Conservation (phyloP, 1,284 basidiomycete genomes). For the Malassezia arunalokei region DNA sequence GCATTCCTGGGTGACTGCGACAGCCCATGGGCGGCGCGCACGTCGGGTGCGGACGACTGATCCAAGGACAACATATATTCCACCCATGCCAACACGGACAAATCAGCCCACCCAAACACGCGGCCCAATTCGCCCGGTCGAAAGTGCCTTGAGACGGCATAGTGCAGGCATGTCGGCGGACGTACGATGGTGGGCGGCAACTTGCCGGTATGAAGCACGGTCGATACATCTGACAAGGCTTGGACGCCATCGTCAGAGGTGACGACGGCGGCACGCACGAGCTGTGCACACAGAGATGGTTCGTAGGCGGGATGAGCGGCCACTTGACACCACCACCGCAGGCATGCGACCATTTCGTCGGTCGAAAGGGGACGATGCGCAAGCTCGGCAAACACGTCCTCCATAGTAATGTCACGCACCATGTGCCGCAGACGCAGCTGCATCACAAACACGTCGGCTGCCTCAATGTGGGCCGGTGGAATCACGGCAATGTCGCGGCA, state of each 20-base stretch:
- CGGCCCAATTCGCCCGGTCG: conserved; percentile 33
- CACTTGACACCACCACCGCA: conserved; percentile 76
- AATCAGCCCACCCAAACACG: conserved; percentile 61
- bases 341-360: conserved; percentile 65
- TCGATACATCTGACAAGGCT: conserved; percentile 57
- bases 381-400: conserved; percentile 74
- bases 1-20: conserved; percentile 63
- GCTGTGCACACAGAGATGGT: conserved; percentile 32
- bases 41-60: conserved; percentile 29
- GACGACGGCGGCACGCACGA: conserved; percentile 32
- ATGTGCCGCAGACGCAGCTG: conserved; percentile 59
- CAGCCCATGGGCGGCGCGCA: conserved; percentile 4
- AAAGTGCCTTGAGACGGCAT: conserved; percentile 57
- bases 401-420: conserved; percentile 69
- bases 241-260: conserved; percentile 26
- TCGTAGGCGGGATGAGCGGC: conserved; percentile 48
- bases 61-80: conserved; percentile 55
- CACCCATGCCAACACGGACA: conserved; percentile 67
- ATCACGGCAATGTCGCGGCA: conserved; percentile 68
- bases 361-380: conserved; percentile 60
- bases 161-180: conserved; percentile 64
- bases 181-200: conserved; percentile 74
- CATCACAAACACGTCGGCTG: conserved; percentile 58
- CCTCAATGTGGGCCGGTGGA: conserved; percentile 56
- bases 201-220: conserved; percentile 61